These are phyloP conservation scores for Chrysanthemum seticuspe DNA, from an alignment of 129 eudicot genomes.

Conservation along the genomic window DNA sequence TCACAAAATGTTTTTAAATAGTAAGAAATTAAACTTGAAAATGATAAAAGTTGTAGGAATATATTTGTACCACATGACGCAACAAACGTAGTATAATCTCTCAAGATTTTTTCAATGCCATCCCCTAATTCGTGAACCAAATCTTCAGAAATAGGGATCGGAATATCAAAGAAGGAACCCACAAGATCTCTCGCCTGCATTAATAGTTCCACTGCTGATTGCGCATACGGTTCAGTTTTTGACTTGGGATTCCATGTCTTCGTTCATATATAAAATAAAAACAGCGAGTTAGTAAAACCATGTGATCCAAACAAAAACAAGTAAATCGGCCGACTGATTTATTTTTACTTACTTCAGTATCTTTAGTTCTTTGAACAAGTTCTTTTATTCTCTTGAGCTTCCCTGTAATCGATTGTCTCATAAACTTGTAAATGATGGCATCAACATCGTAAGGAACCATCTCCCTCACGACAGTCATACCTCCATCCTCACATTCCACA, in stretches of 20 bases:
- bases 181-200: conserved; percentile 57
- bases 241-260: conserved; percentile 99
- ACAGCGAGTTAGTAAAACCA: background rate
- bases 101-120: conserved; percentile 58
- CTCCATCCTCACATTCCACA: conserved; percentile 83
- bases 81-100: conserved; percentile 60
- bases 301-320: background rate
- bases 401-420: conserved; percentile 68
- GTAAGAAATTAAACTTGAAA: background rate
- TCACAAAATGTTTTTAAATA: background rate
- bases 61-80: conserved; percentile 71
- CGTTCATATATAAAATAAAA: background rate
- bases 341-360: conserved; percentile 65
- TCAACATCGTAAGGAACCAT: conserved; percentile 90
- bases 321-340: background rate
- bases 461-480: conserved; percentile 60
- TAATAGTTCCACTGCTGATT: conserved; percentile 75
- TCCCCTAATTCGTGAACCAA: conserved; percentile 60
- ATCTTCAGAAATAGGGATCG: conserved; percentile 55
- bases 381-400: conserved; percentile 57
- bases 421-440: conserved; percentile 47
- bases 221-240: conserved; percentile 84
- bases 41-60: background rate
- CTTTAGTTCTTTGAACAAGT: conserved; percentile 60
- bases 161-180: conserved; percentile 73